These are phyloP conservation scores for Trichophyton mentagrophytes DNA, from an alignment of 2,329 filamentous ascomycete genomes.

Conservation along the genomic window DNA sequence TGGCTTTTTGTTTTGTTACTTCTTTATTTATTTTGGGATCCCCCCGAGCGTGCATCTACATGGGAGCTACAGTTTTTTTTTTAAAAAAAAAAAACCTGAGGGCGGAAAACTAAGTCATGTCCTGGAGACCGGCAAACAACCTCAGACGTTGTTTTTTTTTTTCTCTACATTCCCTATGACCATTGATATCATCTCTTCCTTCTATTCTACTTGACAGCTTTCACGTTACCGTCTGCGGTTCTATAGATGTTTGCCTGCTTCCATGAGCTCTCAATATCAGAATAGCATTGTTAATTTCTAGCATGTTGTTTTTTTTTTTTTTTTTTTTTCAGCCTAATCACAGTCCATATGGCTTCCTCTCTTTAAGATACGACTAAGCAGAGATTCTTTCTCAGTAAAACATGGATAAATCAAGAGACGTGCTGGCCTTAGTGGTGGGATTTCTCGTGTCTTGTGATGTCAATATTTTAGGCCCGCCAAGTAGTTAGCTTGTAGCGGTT, in stretches of 20 bases:
- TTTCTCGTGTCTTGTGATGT: no score
- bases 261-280: background rate
- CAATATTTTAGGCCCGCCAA: background rate
- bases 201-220: background rate
- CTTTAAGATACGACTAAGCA: no score
- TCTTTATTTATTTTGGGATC: background rate
- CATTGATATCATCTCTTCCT: background rate
- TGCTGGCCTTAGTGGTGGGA: no score
- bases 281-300: background rate
- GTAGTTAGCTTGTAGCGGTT: background rate
- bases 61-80: background rate
- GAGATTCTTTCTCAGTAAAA: no score
- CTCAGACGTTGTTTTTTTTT: background rate
- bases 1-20: background rate
- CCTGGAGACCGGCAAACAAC: conserved; percentile 3
- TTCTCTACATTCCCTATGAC: background rate
- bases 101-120: background rate
- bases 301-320: no score
- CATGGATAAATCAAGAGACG: no score
- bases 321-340: no score
- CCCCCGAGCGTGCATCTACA: conserved; percentile 3
- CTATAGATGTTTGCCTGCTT: background rate
- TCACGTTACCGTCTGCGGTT: background rate
- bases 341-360: no score
- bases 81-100: background rate